These are phyloP conservation scores for Xylariaceae sp. DNA, from an alignment of 2,329 filamentous ascomycete genomes.

Conservation along the genomic window DNA sequence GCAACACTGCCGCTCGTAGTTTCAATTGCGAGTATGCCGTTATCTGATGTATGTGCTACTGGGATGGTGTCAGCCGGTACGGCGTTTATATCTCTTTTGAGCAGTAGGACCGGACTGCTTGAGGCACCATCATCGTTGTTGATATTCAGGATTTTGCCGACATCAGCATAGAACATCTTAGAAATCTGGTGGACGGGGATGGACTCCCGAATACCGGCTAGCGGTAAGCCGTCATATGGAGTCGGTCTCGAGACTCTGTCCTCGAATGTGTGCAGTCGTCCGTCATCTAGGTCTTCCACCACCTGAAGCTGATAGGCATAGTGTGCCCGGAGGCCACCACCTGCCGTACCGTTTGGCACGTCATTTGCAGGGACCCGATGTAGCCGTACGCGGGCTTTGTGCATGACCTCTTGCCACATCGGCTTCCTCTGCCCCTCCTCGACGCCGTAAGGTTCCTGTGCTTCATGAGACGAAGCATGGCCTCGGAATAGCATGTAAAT, in stretches of 20 bases:
- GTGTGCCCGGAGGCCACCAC: constrained; percentile 34
- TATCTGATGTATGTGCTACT: constrained; percentile 46
- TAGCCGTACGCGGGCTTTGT: constrained; percentile 83
- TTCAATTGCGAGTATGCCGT: constrained; percentile 19
- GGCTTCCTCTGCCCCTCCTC: constrained; percentile 58
- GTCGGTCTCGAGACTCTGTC: constrained; percentile 28
- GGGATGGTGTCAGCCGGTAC: constrained; percentile 37
- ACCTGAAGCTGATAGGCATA: constrained; percentile 80
- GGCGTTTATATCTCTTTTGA: constrained; percentile 68
- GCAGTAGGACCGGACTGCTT: constrained; percentile 68
- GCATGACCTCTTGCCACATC: constrained; percentile 94
- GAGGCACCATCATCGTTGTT: constrained; percentile 53
- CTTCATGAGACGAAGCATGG: constrained; percentile 55
- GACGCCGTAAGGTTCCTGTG: constrained; percentile 43
- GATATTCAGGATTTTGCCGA: constrained; percentile 84
- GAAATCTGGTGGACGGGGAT: constrained; percentile 61
- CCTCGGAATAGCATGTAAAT: constrained; percentile 93
- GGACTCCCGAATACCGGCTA: constrained; percentile 48
- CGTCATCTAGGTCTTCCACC: constrained; percentile 70
- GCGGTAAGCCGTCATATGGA: constrained; percentile 40
- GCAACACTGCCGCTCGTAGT: constrained; percentile 10
- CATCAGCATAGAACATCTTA: constrained; percentile 91
- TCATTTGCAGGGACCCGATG: constrained; percentile 56
- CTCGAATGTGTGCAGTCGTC: constrained; percentile 47
- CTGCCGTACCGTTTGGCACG: constrained; percentile 5